Evolutionary conservation across 1,284 basidiomycete genomes (phyloP).

Genomic region (Melampsora medusae): DNA sequence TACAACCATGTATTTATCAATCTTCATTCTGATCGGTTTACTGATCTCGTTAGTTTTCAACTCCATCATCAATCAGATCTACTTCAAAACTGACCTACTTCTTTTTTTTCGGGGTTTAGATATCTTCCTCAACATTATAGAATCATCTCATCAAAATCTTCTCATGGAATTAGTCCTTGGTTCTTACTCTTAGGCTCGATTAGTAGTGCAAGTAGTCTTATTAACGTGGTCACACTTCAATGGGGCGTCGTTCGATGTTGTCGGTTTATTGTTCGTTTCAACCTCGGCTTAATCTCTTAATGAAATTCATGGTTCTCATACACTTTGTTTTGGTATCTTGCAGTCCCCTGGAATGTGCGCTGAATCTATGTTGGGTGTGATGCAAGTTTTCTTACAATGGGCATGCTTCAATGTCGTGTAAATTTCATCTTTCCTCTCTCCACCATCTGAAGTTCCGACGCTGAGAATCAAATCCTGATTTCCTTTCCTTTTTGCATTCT

Average conservation of each 20-base stretch:
- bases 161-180: slow-evolving; percentile 85
- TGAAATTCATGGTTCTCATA: not conserved
- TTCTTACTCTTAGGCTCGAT: slow-evolving; percentile 90
- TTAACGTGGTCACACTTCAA: slow-evolving; percentile 70
- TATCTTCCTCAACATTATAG: slow-evolving; percentile 63
- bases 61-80: not conserved
- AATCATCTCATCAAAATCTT: slow-evolving; percentile 72
- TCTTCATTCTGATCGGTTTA: slow-evolving; percentile 73
- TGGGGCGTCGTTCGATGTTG: slow-evolving; percentile 85
- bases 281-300: not conserved
- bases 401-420: slow-evolving; percentile 79
- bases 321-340: not conserved
- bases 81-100: too few relatives aligned
- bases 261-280: slow-evolving; percentile 65
- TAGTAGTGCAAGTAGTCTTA: slow-evolving; percentile 54
- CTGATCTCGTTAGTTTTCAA: slow-evolving; percentile 73
- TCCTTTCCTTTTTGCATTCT: slow-evolving; percentile 27
- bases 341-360: slow-evolving; percentile 72
- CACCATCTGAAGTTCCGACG: not conserved
- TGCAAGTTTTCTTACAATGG: slow-evolving; percentile 84
- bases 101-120: too few relatives aligned
- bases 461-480: not conserved
- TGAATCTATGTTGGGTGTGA: slow-evolving; percentile 76
- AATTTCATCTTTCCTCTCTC: too few relatives aligned
- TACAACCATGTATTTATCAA: slow-evolving; percentile 70